Base-by-base conservation (phyloP, 768 basidiomycete genomes). In the Trametopsis cervina region DNA sequence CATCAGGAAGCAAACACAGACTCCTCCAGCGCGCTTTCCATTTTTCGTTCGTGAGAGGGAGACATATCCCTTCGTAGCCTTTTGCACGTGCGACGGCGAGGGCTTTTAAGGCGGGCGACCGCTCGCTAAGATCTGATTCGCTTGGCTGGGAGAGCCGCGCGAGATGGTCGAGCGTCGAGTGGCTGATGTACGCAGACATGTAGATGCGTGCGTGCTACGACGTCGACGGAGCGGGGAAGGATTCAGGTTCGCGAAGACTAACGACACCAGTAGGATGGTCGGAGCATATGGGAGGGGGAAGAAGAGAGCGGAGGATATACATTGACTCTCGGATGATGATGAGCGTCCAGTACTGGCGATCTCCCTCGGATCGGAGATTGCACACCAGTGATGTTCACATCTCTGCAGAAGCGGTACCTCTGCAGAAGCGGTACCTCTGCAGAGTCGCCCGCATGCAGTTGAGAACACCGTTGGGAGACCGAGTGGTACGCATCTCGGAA, bases 1-100 rank as follows among this genome's bases (percentile, higher is more conserved):
- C 61, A n/a, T 69, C 68, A 1, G 79, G 73, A 48, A 87, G 65
- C 53, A 91, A 69, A 66, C 96, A 99, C 79, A 98, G 90, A 46
- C 80, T 71, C 54, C 77, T 74, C 95, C 96, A 99, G 47, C 96
- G 72, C 53, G 78, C 73, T 57, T 78, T 81, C 96, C 96, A 99
- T 40, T 76, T 77, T 15, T 75, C 74, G 47, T 86, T 95, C 20
- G 94, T 92, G n/a, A 97, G 72, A n/a, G 92, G 92, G 15, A 94
- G 63, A 59, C 83, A 87, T 36, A 91, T 72, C 0, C 73, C 62
- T 46, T 88, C 81, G 60, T 92, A 97, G 15, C 86, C 86, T 47
- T 80, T 83, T 10, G 69, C 53, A 41, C 70, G 76, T 15, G 81
- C 74, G 22, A 78, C 75, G 11, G 72, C 61, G 1, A 77, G 60